Evolutionary conservation across 2,329 filamentous ascomycete species (phyloP), one percentile per base, ranked within the genome.

Genomic region (Aspergillus novoparasiticus): DNA sequence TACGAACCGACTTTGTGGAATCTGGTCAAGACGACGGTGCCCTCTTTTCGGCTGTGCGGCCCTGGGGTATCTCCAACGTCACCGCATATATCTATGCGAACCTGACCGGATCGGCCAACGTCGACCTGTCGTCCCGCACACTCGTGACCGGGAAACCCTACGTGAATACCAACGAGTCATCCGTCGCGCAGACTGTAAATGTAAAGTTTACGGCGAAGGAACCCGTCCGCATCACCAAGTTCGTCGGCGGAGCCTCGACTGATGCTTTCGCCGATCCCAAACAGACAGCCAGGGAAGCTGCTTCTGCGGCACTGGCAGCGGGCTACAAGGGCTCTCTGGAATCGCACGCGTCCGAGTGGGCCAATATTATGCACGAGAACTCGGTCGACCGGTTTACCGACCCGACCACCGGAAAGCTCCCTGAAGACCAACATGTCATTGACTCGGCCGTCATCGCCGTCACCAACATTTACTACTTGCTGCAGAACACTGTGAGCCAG

Each of bases 1-100:
- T 89, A 10, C 83, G 89, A 16, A 86, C 88, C 0, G 82, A 86
- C 50, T 85, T 87, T 63, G 82, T 83, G 1, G 80, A 81, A 1
- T 90, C 87, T 30, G 85, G 84, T 1, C 78, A 82, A 43, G 86
- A 88, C 45, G 74, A 81, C 1, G 79, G 83, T 21, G 79, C 84
- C 1, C 89, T 93, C 50, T 91, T 85, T 80, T 84, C 87, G 2
- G 85, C 88, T 1, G 89, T 93, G 2, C 83, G 83, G 30, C 90
- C 90, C 0, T 76, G 80, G 57, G 88, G 88, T 2, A 79, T 92
- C 48, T 73, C 75, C 23, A 84, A 91, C 69, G 84, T 90, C 45
- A 89, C 86, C 0, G 89, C 87, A 0, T 89, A 86, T 58, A 78
- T 86, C 9, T 85, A 84, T 67, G 75, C 83, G 2, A 79, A 78